A percentile compares a stretch with the other conserved stretches of the same genome.
phyloP scores from a whole-genome alignment of 2,329 filamentous ascomycete species.

The Pseudogymnoascus sp. region DNA sequence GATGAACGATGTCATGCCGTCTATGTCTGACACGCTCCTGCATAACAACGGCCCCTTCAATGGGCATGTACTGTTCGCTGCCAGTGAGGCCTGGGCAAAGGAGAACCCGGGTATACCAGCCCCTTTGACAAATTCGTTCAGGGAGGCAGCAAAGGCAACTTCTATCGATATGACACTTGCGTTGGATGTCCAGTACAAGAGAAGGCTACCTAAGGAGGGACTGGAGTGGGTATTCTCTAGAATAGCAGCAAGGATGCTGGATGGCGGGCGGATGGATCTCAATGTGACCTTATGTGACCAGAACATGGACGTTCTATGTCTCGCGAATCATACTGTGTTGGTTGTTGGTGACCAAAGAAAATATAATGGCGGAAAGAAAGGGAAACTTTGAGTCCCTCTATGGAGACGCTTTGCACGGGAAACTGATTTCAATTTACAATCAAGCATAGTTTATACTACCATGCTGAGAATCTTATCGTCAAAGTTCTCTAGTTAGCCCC shows the following conservation, averaged over 20 bases:
- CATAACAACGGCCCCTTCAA: background rate
- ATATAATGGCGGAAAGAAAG: background rate
- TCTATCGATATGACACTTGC: background rate
- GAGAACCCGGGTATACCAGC: background rate
- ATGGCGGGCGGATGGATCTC: background rate
- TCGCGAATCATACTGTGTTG: background rate
- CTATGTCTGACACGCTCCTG: background rate
- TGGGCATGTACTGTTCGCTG: background rate
- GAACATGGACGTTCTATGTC: background rate
- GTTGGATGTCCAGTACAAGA: background rate
- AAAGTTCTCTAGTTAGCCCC: too few species aligned
- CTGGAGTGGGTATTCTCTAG: background rate
- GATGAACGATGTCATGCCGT: background rate
- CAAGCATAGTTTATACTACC: too few species aligned
- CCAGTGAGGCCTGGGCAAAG: background rate
- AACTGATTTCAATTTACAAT: background rate
- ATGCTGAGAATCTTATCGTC: too few species aligned
- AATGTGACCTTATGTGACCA: background rate
- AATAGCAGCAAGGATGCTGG: background rate
- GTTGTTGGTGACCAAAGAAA: background rate
- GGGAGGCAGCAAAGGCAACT: background rate
- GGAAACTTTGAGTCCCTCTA: background rate
- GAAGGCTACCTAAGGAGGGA: background rate
- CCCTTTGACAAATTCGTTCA: background rate
- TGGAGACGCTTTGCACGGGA: background rate